phyloP scores from a whole-genome alignment of 2,329 filamentous ascomycete species.

The Paraphoma sp. region DNA sequence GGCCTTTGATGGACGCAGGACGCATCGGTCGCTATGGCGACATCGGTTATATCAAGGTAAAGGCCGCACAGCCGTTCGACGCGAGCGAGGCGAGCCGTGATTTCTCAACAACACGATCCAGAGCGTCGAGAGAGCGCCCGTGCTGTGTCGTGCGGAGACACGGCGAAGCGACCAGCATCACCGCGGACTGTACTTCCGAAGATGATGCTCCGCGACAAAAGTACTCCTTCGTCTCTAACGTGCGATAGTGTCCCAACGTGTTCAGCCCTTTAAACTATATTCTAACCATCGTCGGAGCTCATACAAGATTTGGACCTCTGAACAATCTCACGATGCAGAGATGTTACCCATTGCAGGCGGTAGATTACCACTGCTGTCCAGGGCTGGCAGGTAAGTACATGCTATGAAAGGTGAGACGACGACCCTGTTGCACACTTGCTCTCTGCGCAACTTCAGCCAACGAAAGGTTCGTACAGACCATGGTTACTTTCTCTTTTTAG shows the following conservation, averaged over 20 bases:
- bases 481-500: neutral
- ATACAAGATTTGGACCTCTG: too few species aligned
- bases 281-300: too few species aligned
- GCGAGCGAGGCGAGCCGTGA: neutral
- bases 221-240: neutral
- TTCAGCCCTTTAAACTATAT: too few species aligned
- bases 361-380: too few species aligned
- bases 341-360: too few species aligned
- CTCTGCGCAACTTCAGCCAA: too few species aligned
- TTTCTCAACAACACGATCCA: neutral
- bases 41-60: neutral
- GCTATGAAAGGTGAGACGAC: too few species aligned
- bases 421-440: too few species aligned
- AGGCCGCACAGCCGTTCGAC: neutral
- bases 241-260: neutral
- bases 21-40: neutral
- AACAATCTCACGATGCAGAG: too few species aligned
- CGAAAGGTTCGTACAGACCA: too few species aligned
- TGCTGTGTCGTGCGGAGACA: neutral
- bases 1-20: conserved; percentile 12
- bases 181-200: neutral
- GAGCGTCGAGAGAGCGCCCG: neutral
- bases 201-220: neutral
- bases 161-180: neutral
- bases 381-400: too few species aligned